These are phyloP conservation scores for Penicillium sp. DNA, from an alignment of 2,329 filamentous ascomycete genomes.

Conservation along the genomic window DNA sequence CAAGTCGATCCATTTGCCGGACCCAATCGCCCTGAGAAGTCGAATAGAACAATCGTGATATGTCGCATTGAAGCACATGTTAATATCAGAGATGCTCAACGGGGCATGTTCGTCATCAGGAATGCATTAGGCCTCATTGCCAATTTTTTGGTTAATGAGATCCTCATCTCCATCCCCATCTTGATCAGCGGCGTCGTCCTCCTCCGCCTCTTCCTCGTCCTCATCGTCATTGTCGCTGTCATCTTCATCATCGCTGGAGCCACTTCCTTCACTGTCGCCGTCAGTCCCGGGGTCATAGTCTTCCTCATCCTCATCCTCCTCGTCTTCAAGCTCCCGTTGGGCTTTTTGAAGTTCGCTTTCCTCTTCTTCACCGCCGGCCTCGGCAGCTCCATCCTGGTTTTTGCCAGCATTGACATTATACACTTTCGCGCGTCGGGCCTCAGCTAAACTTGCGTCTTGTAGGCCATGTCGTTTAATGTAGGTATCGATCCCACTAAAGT, in stretches of 20 bases:
- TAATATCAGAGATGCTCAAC: background rate
- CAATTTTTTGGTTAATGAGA: slow-evolving; percentile 42
- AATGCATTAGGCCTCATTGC: background rate
- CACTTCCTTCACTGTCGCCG: slow-evolving; percentile 49
- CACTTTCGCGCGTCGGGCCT: slow-evolving; percentile 58
- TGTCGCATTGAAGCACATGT: background rate
- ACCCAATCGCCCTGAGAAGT: background rate
- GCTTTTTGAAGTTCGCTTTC: slow-evolving; percentile 60
- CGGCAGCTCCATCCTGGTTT: slow-evolving; percentile 30
- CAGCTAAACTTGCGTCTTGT: slow-evolving; percentile 64
- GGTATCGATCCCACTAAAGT: slow-evolving; percentile 61
- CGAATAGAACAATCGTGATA: background rate
- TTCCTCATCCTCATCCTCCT: slow-evolving; percentile 49
- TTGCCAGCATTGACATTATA: slow-evolving; percentile 52
- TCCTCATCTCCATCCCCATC: slow-evolving; percentile 34
- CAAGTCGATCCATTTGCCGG: background rate
- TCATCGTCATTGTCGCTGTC: slow-evolving; percentile 34
- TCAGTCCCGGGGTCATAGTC: slow-evolving; percentile 54
- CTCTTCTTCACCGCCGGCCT: slow-evolving; percentile 49
- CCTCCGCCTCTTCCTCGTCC: slow-evolving; percentile 36
- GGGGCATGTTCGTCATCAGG: background rate
- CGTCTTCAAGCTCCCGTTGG: slow-evolving; percentile 53
- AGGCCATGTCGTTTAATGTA: slow-evolving; percentile 62
- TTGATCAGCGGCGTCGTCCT: slow-evolving; percentile 27
- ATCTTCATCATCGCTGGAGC: slow-evolving; percentile 42